phyloP scores from a whole-genome alignment of 2,329 filamentous ascomycete genomes.

The Acrocalymma vagum region DNA sequence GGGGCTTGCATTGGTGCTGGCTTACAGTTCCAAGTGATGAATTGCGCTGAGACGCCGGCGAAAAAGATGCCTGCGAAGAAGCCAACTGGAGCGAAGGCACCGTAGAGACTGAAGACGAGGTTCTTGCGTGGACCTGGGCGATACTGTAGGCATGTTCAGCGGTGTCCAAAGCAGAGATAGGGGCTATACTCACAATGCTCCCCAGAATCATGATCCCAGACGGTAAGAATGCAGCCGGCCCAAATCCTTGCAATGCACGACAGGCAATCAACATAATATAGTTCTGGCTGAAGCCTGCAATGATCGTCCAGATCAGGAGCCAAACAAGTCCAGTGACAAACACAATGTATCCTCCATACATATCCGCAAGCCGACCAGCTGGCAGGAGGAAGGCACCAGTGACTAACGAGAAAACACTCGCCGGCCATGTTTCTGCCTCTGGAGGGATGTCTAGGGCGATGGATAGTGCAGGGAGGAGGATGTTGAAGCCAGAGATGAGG shows the following conservation, averaged over 20 bases:
- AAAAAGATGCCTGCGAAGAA: slow-evolving; percentile 52
- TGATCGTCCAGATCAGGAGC: slow-evolving; percentile 73
- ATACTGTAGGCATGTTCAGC: slow-evolving; percentile 53
- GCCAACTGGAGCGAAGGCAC: slow-evolving; percentile 59
- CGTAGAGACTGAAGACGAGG: slow-evolving; percentile 69
- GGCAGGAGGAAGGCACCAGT: slow-evolving; percentile 47
- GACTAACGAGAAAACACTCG: slow-evolving; percentile 48
- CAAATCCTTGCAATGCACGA: slow-evolving; percentile 77
- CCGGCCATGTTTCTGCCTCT: slow-evolving; percentile 62
- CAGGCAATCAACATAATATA: slow-evolving; percentile 76
- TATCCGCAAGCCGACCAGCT: slow-evolving; percentile 66
- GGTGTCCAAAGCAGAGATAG: background rate
- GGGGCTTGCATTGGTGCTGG: too few species aligned
- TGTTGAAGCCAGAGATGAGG: slow-evolving; percentile 77
- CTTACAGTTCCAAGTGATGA: slow-evolving; percentile 41
- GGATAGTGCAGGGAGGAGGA: slow-evolving; percentile 72
- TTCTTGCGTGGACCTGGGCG: slow-evolving; percentile 75
- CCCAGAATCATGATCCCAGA: slow-evolving; percentile 73
- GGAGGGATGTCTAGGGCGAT: slow-evolving; percentile 71
- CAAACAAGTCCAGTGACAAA: slow-evolving; percentile 69
- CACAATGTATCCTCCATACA: slow-evolving; percentile 71
- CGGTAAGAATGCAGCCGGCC: slow-evolving; percentile 75
- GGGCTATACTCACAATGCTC: slow-evolving; percentile 48
- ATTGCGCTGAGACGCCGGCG: slow-evolving; percentile 40
- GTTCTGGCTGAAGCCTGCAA: slow-evolving; percentile 74